Evolutionary conservation across 2,329 filamentous ascomycete genomes (phyloP), one percentile per base, ranked within the genome.

Genomic region (Verticillium dahliae): DNA sequence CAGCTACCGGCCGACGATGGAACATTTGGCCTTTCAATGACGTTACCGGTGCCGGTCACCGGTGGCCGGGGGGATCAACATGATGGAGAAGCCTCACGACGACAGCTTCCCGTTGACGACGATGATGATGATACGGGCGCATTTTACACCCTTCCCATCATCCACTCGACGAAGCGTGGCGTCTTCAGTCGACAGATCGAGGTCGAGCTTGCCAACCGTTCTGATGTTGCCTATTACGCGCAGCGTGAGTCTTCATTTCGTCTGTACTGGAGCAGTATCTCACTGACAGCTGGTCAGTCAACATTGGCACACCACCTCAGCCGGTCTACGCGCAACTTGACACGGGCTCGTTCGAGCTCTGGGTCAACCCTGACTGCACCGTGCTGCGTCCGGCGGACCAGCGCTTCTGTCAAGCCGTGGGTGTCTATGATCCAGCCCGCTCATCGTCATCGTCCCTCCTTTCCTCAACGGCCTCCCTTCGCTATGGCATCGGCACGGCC

Each of bases 291-390:
- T 5, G 13, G 22, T 4, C 56, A 65, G 64, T 84, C 65, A 75
- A 76, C 62, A 80, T 86, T 57, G 84, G 84, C 56, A 84, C 78
- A 3, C 84, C 84, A 14, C 72, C 78, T 1, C 83, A 86, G 65
- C 67, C 76, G 1, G 78, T 85, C 58, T 81, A 76, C 61, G 81
- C 84, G 11, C 82, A 85, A 68, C 70, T 86, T 60, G 84, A 86
- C 69, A 86, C 84, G 0, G 83, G 84, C 56, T 85, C 82, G 10
- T 85, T 84, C 66, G 83, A 86, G 73, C 75, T 86, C 37, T 86
- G 83, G 83, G 80, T 85, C 6, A 91, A 91, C 67, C 81, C 85
- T 0, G 79, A 81, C 58, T 85, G 81, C 67, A 82, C 80, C 7
- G 69, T 69, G 1, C 74, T 89, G 15, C 64, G 69, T 10, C 65